Evolutionary conservation across 1,139 yeast species (phyloP), one percentile per base, ranked within the genome.

Genomic region (Suhomyces maxii): DNA sequence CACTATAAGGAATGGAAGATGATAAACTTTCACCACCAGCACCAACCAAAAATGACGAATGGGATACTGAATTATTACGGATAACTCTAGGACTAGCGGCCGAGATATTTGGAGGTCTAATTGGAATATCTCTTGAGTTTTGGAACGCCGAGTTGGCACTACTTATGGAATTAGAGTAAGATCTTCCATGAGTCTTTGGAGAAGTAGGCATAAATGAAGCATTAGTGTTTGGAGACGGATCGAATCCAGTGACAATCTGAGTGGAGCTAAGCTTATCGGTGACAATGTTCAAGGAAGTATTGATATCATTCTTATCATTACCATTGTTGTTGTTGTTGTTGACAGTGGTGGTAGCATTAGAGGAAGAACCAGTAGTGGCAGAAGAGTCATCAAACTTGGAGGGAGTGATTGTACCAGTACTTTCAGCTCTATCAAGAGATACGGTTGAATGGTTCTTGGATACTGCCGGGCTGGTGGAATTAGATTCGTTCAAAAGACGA

Each of bases 1-100:
- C 90, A 7, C 85, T 75, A 61, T 84, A 86, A 0, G 93, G 93
- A 44, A 86, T 85, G 41, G 82, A 76, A 18, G 82, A 71, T 10
- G 88, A 80, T 52, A 84, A 69, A 45, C 84, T 76, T 49, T 75
- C 79, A 34, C 64, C 61, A 34, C 71, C 71, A 8, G 65, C 66
- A 13, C 58, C 54, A 45, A 68, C 64, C 45, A 67, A 59, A 47
- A 73, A 71, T 26, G 74, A 68, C 30, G 76, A 65, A 54, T 73
- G 78, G 5, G 79, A 65, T 31, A 72, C 65, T 25, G 79, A 76
- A 47, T 76, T 74, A 40, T 76, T 73, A 34, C 76, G 64, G 38
- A 67, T 69, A 41, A 72, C 65, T 38, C 79, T 63, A 5, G 80
- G 81, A 49, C 73, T 66, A 14, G 61, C 59, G 8, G 67, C 57